phyloP scores from a whole-genome alignment of 805 yeast species.

The Kuraishia molischiana region DNA sequence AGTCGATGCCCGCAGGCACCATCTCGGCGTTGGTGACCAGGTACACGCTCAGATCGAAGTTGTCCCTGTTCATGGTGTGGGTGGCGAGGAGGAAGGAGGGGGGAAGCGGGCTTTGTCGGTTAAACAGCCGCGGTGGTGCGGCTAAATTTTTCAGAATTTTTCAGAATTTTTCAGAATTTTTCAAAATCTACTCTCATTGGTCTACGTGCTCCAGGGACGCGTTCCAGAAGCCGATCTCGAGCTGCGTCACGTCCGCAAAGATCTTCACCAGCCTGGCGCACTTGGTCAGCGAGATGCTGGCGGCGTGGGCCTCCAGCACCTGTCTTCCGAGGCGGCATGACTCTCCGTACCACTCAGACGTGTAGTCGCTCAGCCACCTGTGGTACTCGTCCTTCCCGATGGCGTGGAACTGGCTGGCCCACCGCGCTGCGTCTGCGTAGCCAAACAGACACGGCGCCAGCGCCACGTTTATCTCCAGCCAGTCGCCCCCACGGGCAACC shows the following conservation, averaged over 20 bases:
- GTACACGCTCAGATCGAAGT: constrained; percentile 51
- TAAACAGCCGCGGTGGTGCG: too few species aligned
- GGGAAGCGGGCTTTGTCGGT: too few species aligned
- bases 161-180: too few species aligned
- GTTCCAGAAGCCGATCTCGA: constrained; percentile 66
- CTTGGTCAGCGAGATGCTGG: constrained; percentile 30
- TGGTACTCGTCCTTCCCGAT: constrained; percentile 20
- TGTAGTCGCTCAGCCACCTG: constrained; percentile 57
- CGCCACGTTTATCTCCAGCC: constrained; percentile 58
- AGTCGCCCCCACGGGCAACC: constrained; percentile 45
- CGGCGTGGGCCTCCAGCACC: constrained; percentile 34
- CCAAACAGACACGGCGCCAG: constrained; percentile 73
- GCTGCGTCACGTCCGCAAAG: constrained; percentile 44
- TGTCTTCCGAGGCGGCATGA: constrained; percentile 43
- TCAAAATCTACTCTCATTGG: neutral
- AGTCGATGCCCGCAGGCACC: constrained; percentile 50
- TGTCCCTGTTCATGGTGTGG: constrained; percentile 8
- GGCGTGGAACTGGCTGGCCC: constrained; percentile 14
- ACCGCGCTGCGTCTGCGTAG: constrained; percentile 45
- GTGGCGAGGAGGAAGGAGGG: too few species aligned
- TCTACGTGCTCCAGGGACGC: constrained; percentile 1
- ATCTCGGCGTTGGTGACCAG: constrained; percentile 74
- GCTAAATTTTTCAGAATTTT: too few species aligned
- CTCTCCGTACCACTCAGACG: constrained; percentile 42
- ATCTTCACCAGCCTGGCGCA: constrained; percentile 43